Base-by-base conservation (phyloP, 148 eudicot species). In the Suaeda aralocaspica region DNA sequence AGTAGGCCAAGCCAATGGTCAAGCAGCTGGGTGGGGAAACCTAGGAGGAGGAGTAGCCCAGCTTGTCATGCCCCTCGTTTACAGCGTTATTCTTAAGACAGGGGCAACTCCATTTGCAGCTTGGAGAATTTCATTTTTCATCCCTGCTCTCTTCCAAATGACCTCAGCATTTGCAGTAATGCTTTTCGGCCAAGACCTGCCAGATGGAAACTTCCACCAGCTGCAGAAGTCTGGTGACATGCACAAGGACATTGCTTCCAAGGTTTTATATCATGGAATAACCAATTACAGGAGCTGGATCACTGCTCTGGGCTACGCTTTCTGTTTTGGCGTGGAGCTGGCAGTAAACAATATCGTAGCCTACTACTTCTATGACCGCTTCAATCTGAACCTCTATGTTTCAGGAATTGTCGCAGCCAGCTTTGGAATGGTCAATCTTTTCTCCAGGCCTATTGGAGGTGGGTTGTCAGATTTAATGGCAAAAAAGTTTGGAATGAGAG, bases 11-110 rank as follows among this genome's bases (percentile, higher is more conserved):
- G 96, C 92, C 10, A 93, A 93, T 39, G 96, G 89, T 5, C 12
- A 88, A 1, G 76, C 98, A 0, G 96, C 87, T 10, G 98, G 98
- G 9, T 93, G 98, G 98, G 98, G 95, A 0, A 90, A 93, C 75
- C 81, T 90, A 4, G 98, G 98, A 0, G 95, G 95, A 4, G 98
- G 98, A 4, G 95, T 87, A 0, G 85, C 92, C 5, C 98, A 90
- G 68, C 80, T 93, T 46, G 82, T 93, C 75, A 90, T 90, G 96
- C 98, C 98, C 0, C 51, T 88, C 0, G 91, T 90, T 8, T 93
- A 82, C 57, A 56, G 75, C 3, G 7, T 87, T 24, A 87, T 93
- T 4, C 45, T n/a, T 0, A 39, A 59, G 3, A 71, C 63, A 0
- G 92, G 96, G 1, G 66, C 88, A 0, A 62, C 69, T 10, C 44